Conservation (phyloP, 2,329 filamentous ascomycete species). For the Ceratocystis cubensis region DNA sequence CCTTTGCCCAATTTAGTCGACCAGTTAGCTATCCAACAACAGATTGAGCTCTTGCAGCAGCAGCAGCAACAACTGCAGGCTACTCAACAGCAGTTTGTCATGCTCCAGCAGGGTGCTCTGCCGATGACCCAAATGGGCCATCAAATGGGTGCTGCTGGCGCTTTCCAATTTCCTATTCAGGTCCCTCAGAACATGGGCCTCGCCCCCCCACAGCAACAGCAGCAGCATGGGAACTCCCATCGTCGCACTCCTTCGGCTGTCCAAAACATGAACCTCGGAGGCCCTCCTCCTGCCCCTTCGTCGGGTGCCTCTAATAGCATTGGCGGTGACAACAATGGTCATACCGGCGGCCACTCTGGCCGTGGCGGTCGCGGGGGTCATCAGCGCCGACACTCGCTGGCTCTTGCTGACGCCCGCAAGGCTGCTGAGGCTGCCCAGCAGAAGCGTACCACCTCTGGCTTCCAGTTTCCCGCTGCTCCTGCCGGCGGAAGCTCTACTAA, state of each 20-base stretch:
- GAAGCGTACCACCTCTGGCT: constrained; percentile 84
- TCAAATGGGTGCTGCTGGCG: constrained; percentile 70
- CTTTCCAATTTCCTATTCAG: constrained; percentile 81
- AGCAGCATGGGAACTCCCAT: constrained; percentile 71
- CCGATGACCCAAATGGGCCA: constrained; percentile 58
- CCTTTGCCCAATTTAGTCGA: constrained; percentile 52
- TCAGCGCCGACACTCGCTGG: constrained; percentile 85
- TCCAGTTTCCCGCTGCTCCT: constrained; percentile 80
- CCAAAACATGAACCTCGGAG: constrained; percentile 77
- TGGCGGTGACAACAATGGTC: constrained; percentile 51
- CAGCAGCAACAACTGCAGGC: constrained; percentile 96
- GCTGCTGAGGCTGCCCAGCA: constrained; percentile 93
- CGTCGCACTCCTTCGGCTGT: constrained; percentile 96
- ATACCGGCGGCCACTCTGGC: constrained; percentile 51
- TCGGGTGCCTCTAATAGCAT: constrained; percentile 84
- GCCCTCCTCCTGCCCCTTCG: constrained; percentile 73
- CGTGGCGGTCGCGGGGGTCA: constrained; percentile 73
- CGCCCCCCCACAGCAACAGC: constrained; percentile 60
- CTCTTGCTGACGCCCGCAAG: constrained; percentile 91
- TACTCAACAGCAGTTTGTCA: constrained; percentile 93
- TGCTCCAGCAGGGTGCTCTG: constrained; percentile 86
- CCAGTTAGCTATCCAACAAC: constrained; percentile 93
- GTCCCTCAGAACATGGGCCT: constrained; percentile 56
- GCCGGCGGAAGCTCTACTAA: constrained; percentile 46
- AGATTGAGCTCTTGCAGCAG: constrained; percentile 93